Evolutionary conservation across 352 stramenopile species (phyloP), one percentile per base, ranked within the genome.

Genomic region (Pythium dissotocum): DNA sequence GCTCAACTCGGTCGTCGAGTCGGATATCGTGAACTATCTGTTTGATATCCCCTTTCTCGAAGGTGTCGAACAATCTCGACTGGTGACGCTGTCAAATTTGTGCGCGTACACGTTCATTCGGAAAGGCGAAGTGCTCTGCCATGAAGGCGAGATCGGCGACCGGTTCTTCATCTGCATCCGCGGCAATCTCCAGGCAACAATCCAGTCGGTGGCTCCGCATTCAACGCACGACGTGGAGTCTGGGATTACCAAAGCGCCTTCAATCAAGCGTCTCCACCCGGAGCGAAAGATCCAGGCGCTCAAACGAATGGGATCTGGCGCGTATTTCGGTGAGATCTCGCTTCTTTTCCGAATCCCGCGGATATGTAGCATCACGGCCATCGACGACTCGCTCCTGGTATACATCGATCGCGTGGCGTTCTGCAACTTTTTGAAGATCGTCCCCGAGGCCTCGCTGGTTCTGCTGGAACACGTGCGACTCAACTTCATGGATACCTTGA

Each of bases 261-360:
- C 52, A 13, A 61, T 59, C 21, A 36, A 51, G 18, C 24, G 18
- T 14, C 59, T 80, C 21, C 67, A 68, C 14, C 24, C 6, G 30
- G 59, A 65, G 0, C 58, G 36, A 21, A 78, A 80, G 52, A 78
- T 89, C 4, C 77, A 86, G 64, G 70, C 80, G 10, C 67, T 89
- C 1, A 89, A 88, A 69, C 73, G 75, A 6, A 78, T 92, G 65
- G 64, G 68, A 0, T 60, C 75, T 6, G 83, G 83, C 1, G 76
- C 80, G 10, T 92, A 90, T 67, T 92, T 92, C 69, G 82, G 83
- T 30, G 83, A 92, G 48, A 92, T 89, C 65, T 89, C 82, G 54
- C 71, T 92, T 5, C 66, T 92, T 24, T 87, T 88, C 66, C 84
- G 83, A 57, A 82, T 90, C 57, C 80, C 80, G n/a, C 82, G 82